Base-by-base conservation (phyloP, 805 yeast genomes). In the Pichia gijzeniarum region DNA sequence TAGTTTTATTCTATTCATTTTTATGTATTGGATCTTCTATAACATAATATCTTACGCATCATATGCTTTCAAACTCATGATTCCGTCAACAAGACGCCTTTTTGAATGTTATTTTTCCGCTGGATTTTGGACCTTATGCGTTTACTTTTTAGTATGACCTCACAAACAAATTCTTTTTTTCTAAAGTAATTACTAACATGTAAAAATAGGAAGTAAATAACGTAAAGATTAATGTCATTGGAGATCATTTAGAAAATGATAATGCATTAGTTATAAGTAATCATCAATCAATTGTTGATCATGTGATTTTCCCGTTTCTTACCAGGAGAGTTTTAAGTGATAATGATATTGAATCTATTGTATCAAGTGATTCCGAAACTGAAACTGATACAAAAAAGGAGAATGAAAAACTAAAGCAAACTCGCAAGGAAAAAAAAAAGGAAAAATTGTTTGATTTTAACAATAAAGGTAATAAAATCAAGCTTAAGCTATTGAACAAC, bases 271-370 rank as follows among this genome's bases (percentile, higher is more conserved):
- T 65, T 33, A 57, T 65, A 7, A 63, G 77, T 41, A 88, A 87
- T 55, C 96, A 88, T 59, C 70, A 71, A 41, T 81, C 93, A 0
- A 53, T 82, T 8, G 74, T 78, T 13, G 96, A 88, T 59, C 79
- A 80, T 58, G 55, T 80, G 18, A 63, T 82, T 19, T 63, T 85
- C 30, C 68, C 70, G 2, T 64, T 63, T 43, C 54, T 76, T 39
- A 69, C 77, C 0, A 48, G 58, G 4, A 59, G 61, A 38, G 37
- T 61, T 14, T 18, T 40, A 17, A 38, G 33, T 2, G 40, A 38
- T 6, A 16, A 14, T n/a, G 35, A 28, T 13, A 16, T 33, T 20
- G 27, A 33, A 19, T 10, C 14, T 13, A 5, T 43, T 12, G 12
- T 38, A 38, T 39, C 19, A 28, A 16, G 28, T 12, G 39, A 34